These are phyloP conservation scores for Penicillium mononematosum DNA, from an alignment of 495 filamentous ascomycete species.

Conservation along the genomic window DNA sequence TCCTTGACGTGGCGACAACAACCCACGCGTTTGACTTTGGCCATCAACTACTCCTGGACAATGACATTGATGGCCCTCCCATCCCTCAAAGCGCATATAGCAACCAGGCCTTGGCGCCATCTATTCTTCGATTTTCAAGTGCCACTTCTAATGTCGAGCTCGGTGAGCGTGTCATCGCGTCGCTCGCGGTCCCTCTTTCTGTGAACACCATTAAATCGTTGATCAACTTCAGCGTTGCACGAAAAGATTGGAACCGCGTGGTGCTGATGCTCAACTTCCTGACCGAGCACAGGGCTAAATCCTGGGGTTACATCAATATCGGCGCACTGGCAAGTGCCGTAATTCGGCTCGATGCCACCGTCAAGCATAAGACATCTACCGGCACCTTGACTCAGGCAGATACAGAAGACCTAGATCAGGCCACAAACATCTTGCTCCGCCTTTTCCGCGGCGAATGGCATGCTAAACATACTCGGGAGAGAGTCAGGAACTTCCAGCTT, in stretches of 20 bases:
- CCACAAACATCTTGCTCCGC: slow-evolving; percentile 36
- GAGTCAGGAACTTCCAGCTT: slow-evolving; percentile 28
- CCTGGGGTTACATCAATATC: slow-evolving; percentile 52
- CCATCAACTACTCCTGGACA: slow-evolving; percentile 53
- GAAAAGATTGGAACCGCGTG: slow-evolving; percentile 49
- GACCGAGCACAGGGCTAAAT: slow-evolving; percentile 36
- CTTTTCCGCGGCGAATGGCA: slow-evolving; percentile 34
- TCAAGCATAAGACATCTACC: slow-evolving; percentile 13
- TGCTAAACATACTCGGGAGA: slow-evolving; percentile 18
- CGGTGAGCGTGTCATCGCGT: slow-evolving; percentile 41
- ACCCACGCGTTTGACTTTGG: slow-evolving; percentile 50
- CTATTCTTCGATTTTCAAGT: slow-evolving; percentile 57
- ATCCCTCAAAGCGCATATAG: slow-evolving; percentile 49
- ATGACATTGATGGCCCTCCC: slow-evolving; percentile 56
- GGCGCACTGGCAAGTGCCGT: slow-evolving; percentile 43
- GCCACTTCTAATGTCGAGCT: slow-evolving; percentile 50
- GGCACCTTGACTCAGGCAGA: slow-evolving; percentile 6
- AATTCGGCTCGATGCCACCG: slow-evolving; percentile 34
- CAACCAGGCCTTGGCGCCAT: slow-evolving; percentile 50
- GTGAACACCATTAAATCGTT: slow-evolving; percentile 50
- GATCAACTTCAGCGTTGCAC: slow-evolving; percentile 48
- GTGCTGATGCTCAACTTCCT: slow-evolving; percentile 44
- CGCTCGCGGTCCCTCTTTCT: slow-evolving; percentile 39
- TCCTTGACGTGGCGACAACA: slow-evolving; percentile 55
- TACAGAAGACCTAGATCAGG: slow-evolving; percentile 15